Conservation (phyloP, 495 filamentous ascomycete genomes). For the Lepidopterella palustris region DNA sequence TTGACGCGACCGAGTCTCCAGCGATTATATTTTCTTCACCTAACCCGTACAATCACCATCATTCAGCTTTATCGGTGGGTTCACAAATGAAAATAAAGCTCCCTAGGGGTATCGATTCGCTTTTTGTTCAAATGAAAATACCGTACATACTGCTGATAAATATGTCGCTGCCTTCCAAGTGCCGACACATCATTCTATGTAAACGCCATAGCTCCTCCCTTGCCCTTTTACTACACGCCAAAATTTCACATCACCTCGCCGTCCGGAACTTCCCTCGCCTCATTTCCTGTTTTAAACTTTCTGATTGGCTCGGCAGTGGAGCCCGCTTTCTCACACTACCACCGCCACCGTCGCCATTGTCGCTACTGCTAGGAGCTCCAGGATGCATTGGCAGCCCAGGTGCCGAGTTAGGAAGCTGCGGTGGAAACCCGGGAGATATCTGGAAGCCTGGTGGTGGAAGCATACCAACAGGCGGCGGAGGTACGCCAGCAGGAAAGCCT, state of each 20-base stretch:
- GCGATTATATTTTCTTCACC: too few relatives aligned
- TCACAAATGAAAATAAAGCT: too few relatives aligned
- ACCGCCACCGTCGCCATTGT: conserved; percentile 34
- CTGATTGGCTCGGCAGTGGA: conserved; percentile 74
- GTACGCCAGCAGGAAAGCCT: conserved; percentile 30
- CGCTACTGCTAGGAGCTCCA: conserved; percentile 45
- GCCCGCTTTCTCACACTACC: conserved; percentile 44
- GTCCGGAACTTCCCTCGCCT: conserved; percentile 51
- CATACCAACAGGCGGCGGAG: conserved; percentile 5
- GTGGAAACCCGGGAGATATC: conserved; percentile 12
- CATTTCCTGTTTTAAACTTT: conserved; percentile 72
- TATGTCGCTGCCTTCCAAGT: too few relatives aligned
- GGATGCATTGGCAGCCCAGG: conserved; percentile 17
- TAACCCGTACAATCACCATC: too few relatives aligned
- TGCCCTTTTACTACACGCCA: too few relatives aligned
- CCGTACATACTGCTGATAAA: too few relatives aligned
- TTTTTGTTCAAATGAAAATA: too few relatives aligned
- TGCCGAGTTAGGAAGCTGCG: conserved; percentile 22
- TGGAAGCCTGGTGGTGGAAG: conserved; percentile 17
- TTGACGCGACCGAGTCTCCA: too few relatives aligned
- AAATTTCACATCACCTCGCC: conserved; percentile 16
- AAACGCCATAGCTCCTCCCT: too few relatives aligned
- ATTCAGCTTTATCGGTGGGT: too few relatives aligned
- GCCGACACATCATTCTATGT: too few relatives aligned
- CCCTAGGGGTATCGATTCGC: too few relatives aligned